Percentiles rank a stretch among this genome's conserved stretches.
Evolutionary conservation across 1,284 basidiomycete species (phyloP).

Genomic region (Irpex sp.): DNA sequence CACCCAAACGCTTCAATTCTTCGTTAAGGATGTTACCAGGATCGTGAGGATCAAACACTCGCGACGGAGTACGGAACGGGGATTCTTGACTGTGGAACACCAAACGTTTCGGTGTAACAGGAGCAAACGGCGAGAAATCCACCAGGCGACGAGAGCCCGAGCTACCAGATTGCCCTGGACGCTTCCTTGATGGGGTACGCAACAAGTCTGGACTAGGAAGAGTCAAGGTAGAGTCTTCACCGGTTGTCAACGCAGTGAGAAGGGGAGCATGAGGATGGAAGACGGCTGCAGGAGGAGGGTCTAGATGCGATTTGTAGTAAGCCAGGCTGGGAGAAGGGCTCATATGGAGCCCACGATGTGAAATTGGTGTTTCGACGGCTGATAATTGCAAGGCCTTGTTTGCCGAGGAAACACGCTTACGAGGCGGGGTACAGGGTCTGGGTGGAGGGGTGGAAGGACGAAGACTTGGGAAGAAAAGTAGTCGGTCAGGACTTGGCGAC

Average conservation of each 20-base stretch:
- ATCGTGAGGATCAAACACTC: constrained; percentile 63
- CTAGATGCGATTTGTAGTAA: constrained; percentile 57
- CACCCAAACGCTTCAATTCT: constrained; percentile 35
- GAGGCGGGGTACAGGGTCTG: constrained; percentile 26
- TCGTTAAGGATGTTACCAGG: constrained; percentile 58
- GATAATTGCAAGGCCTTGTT: constrained; percentile 37
- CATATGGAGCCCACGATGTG: constrained; percentile 63
- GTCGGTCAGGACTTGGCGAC: constrained; percentile 24
- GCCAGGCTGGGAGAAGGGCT: constrained; percentile 55
- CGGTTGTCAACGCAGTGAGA: constrained; percentile 5
- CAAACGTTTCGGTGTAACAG: constrained; percentile 54
- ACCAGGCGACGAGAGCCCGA: constrained; percentile 11
- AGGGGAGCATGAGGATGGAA: constrained; percentile 23
- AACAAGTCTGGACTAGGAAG: constrained; percentile 29
- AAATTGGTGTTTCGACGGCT: constrained; percentile 57
- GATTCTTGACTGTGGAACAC: constrained; percentile 38
- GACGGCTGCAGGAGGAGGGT: constrained; percentile 48
- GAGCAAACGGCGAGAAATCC: constrained; percentile 31
- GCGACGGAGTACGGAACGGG: constrained; percentile 53
- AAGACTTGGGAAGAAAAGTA: constrained; percentile 14
- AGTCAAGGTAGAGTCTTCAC: constrained; percentile 25
- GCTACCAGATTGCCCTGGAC: constrained; percentile 2
- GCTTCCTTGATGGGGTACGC: constrained; percentile 53
- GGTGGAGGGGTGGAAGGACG: constrained; percentile 28
- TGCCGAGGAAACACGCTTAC: constrained; percentile 22